These are phyloP conservation scores for Galerina sulciceps DNA, from an alignment of 768 basidiomycete genomes.

Conservation along the genomic window DNA sequence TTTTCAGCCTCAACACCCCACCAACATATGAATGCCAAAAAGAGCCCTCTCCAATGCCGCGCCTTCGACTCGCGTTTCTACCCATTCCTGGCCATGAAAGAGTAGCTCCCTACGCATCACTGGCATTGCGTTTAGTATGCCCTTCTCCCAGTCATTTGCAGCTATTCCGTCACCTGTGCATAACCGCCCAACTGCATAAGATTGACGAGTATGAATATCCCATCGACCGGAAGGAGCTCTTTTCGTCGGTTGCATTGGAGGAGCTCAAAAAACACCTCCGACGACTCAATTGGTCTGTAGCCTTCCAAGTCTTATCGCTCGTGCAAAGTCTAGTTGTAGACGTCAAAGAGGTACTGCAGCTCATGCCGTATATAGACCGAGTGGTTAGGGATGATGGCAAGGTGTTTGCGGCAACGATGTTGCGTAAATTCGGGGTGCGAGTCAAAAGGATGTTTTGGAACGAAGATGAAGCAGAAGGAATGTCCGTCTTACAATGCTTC, in stretches of 20 bases:
- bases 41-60: constrained; percentile 11
- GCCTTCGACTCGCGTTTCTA: constrained; percentile 43
- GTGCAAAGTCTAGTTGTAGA: constrained; percentile 47
- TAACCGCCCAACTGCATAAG: constrained; percentile 40
- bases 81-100: constrained; percentile 43
- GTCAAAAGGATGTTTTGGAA: constrained; percentile 31
- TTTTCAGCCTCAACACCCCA: constrained; percentile 45
- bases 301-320: constrained; percentile 62
- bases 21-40: constrained; percentile 22
- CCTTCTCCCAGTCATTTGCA: constrained; percentile 31
- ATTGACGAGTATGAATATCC: constrained; percentile 39
- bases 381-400: constrained; percentile 34
- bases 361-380: constrained; percentile 38
- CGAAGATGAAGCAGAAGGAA: constrained; percentile 22
- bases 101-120: constrained; percentile 56
- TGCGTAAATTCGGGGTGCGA: constrained; percentile 40
- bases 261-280: constrained; percentile 36
- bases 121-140: constrained; percentile 56
- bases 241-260: constrained; percentile 38
- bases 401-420: constrained; percentile 39
- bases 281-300: constrained; percentile 50
- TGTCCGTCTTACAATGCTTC: constrained; percentile 36
- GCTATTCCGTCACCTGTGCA: constrained; percentile 42
- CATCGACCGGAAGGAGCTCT: constrained; percentile 46
- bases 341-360: constrained; percentile 49